Base-by-base conservation (phyloP, 495 filamentous ascomycete species). In the Xylaria curta region DNA sequence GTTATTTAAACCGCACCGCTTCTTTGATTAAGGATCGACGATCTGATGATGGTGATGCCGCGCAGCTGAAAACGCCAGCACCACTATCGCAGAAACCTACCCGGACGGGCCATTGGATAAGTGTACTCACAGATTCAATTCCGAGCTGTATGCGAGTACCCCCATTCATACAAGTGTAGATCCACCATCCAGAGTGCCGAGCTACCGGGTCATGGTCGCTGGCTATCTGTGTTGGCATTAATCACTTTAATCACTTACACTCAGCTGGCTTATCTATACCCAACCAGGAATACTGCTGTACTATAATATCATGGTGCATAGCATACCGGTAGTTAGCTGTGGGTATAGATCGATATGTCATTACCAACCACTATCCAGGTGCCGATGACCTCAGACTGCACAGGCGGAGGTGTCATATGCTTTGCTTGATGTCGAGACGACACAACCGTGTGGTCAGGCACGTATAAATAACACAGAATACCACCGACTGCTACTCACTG, bases 51-150 rank as follows among this genome's bases (percentile, higher is more conserved):
- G 56, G 54, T 40, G 56, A 64, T 54, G 59, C 59, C 15, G 33
- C 31, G 68, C 68, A 59, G 59, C 68, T 70, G 68, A 70, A 28
- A 46, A 54, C 56, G n/a, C 54, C 67, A 21, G 24, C 28, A n/a
- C 60, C 28, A 33, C 33, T 33, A 8, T 31, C 47, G 65, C 47
- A 42, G 42, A 56, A 28, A 56, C 49, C 9, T 66, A 53, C 44
- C 63, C 47, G 13, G 15, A 33, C 47, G 17, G n/a, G 49, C 13
- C 19, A 67, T 21, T 31, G 19, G 40, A 12, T 53, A 19, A 19
- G 63, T 31, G n/a, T n/a, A n/a, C n/a, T n/a, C n/a, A 26, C 42
- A 46, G 24, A 33, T 9, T 31, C 24, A 47, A 15, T 33, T 44
- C 62, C 42, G 15, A 46, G 62, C 24, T 24, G 31, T 38, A 38